Percentiles rank a stretch among this genome's conserved stretches.
Conservation (phyloP, 23 red algal genomes). For the Pyropia yezoensis region DNA sequence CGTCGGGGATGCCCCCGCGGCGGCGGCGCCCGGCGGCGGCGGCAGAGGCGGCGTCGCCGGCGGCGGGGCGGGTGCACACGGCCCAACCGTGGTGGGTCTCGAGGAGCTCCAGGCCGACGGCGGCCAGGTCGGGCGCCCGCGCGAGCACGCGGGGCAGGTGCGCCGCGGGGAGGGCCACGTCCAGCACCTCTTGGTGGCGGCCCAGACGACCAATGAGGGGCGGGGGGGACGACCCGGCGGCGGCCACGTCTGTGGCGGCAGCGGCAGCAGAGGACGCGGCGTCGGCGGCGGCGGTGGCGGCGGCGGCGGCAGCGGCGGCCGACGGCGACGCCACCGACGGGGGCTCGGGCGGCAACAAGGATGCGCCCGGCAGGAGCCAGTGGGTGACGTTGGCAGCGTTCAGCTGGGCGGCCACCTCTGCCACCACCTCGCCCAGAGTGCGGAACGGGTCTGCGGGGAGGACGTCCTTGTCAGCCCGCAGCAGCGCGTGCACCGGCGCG, state of each 20-base stretch:
- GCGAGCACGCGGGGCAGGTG: constrained; percentile 29
- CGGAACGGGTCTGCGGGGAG: no score
- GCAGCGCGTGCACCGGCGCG: no score
- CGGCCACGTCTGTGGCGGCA: constrained; percentile 1
- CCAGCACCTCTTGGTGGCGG: constrained; percentile 35
- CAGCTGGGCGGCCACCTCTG: constrained; percentile 15
- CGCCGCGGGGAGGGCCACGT: constrained; percentile 21
- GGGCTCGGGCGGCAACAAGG: constrained; percentile 9
- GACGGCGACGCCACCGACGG: no score
- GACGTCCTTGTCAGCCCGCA: no score
- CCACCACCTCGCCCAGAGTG: constrained; percentile 10
- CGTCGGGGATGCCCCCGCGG: constrained; percentile 4
- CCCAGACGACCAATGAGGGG: constrained; percentile 7
- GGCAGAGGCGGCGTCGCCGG: no score
- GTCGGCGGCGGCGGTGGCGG: background rate
- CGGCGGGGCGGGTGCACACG: background rate
- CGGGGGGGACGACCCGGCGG: no score
- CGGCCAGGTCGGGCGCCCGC: constrained; percentile 11
- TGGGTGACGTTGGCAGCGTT: constrained; percentile 23
- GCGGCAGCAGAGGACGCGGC: background rate
- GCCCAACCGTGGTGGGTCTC: constrained; percentile 29
- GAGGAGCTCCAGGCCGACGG: constrained; percentile 22
- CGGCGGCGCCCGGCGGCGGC: no score
- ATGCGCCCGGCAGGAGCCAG: constrained; percentile 37
- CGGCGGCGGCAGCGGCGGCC: background rate